Evolutionary conservation across 2,329 filamentous ascomycete species (phyloP), one percentile per base, ranked within the genome.

Genomic region (Cryphonectria radicalis): DNA sequence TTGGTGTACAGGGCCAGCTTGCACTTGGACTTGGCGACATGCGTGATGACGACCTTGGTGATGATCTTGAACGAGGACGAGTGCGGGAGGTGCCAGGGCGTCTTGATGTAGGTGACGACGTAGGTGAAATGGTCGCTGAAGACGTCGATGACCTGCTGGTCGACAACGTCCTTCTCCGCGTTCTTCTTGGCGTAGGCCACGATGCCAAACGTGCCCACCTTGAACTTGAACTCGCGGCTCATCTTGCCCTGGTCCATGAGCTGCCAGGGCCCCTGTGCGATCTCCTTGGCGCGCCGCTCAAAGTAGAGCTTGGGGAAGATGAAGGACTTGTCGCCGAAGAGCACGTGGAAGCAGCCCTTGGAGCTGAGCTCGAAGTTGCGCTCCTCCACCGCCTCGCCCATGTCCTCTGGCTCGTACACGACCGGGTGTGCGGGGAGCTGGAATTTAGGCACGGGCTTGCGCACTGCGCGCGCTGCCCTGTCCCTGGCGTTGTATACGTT

Each of bases 291-390:
- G 76, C 91, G 88, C 67, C 93, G 88, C 79, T 97, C 94, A 78
- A 93, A 92, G 79, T 98, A 95, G 42, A 98, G 85, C 77, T 95
- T 90, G 76, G 96, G 94, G 82, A 98, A 99, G 55, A 98, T 91
- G 46, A 95, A 93, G 79, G 93, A 97, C 82, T 95, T 97, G 81
- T 99, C 96, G 53, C 96, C 96, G 80, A 98, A 99, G 67, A 99
- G 87, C 22, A 98, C 93, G 78, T 98, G 95, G 80, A 98, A 99
- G 71, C 97, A 90, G 0, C 93, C 94, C 80, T 99, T 98, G 63
- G 96, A 92, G 74, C 93, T 97, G 73, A 98, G 91, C 75, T 97
- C 92, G 79, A 97, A 97, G 74, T 94, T 88, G 73, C 93, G 90
- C 79, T 97, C 93, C 0, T 93, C 89, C 10, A 91, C 91, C 75